Evolutionary conservation across 441 rosid genomes (phyloP).

Genomic region (Codiaeum variegatum): DNA sequence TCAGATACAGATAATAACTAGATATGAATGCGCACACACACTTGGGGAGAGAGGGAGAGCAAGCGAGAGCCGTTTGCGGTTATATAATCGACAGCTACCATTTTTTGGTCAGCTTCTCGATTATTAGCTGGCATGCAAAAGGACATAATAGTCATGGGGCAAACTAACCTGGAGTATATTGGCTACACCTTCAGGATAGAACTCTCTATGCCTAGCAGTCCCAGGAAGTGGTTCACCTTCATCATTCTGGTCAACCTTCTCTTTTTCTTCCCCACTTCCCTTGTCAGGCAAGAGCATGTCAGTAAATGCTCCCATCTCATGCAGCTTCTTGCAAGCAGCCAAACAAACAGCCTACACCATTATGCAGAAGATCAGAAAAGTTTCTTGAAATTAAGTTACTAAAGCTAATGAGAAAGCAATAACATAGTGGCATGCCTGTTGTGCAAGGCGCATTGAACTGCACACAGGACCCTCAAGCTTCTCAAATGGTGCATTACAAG

Average conservation of each 20-base stretch:
- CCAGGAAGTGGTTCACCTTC: slow-evolving; percentile 98
- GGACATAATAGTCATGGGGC: slow-evolving; percentile 7
- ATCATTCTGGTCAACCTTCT: slow-evolving; percentile 74
- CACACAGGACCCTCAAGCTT: slow-evolving; percentile 92
- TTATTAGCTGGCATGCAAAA: slow-evolving; percentile 9
- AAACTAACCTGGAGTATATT: slow-evolving; percentile 73
- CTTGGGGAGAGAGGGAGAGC: not conserved
- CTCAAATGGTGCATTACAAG: slow-evolving; percentile 98
- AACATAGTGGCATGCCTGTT: slow-evolving; percentile 56
- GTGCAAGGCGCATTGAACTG: slow-evolving; percentile 95
- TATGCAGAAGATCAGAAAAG: slow-evolving; percentile 22
- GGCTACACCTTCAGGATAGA: slow-evolving; percentile 99
- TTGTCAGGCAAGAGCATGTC: slow-evolving; percentile 98
- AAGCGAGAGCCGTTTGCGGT: not conserved
- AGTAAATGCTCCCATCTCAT: slow-evolving; percentile 99
- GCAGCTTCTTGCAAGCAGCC: slow-evolving; percentile 99
- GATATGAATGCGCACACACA: not conserved
- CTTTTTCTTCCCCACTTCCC: slow-evolving; percentile 89
- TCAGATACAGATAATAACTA: not conserved
- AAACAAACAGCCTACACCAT: slow-evolving; percentile 86
- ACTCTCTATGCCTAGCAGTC: slow-evolving; percentile 98
- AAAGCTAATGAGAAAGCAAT: slow-evolving; percentile 8
- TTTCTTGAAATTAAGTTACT: not conserved
- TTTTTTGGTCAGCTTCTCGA: not conserved
- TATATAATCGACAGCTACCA: not conserved